Evolutionary conservation across 2,329 filamentous ascomycete genomes (phyloP).

Genomic region (Alternaria longipes): DNA sequence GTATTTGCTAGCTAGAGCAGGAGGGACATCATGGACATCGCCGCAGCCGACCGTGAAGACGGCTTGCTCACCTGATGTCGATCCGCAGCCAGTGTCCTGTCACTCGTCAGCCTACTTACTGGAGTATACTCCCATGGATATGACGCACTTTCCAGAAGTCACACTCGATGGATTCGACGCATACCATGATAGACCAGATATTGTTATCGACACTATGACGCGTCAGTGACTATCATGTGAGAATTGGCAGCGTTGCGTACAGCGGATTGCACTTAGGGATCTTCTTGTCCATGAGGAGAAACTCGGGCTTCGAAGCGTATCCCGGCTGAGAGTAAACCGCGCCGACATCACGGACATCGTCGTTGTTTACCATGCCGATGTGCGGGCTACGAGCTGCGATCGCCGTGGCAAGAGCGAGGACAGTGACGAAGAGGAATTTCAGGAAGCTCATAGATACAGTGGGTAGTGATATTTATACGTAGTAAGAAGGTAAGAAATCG

Average conservation of each 20-base stretch:
- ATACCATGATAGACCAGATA: slow-evolving; percentile 23
- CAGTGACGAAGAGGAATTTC: neutral
- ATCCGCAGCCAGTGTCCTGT: neutral
- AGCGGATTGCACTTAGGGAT: slow-evolving; percentile 19
- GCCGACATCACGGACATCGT: slow-evolving; percentile 28
- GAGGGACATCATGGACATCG: slow-evolving; percentile 1
- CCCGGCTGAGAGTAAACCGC: slow-evolving; percentile 19
- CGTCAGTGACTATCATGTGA: neutral
- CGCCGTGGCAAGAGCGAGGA: neutral
- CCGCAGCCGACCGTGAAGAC: slow-evolving; percentile 9
- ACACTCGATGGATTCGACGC: slow-evolving; percentile 16
- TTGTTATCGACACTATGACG: neutral
- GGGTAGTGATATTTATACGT: neutral
- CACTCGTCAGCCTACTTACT: neutral
- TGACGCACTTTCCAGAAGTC: slow-evolving; percentile 19
- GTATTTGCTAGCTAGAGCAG: neutral
- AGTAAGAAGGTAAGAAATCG: neutral
- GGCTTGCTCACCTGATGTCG: neutral
- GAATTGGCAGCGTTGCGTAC: neutral
- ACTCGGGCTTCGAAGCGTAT: slow-evolving; percentile 18
- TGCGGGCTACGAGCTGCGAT: slow-evolving; percentile 21
- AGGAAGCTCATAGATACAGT: neutral
- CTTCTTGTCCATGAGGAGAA: slow-evolving; percentile 23
- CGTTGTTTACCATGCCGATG: slow-evolving; percentile 31
- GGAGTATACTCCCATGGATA: no score